A percentile compares a stretch with the other conserved stretches of the same genome.
Conservation (phyloP, 2,329 filamentous ascomycete genomes). For the Ceratocystiopsis sp. region DNA sequence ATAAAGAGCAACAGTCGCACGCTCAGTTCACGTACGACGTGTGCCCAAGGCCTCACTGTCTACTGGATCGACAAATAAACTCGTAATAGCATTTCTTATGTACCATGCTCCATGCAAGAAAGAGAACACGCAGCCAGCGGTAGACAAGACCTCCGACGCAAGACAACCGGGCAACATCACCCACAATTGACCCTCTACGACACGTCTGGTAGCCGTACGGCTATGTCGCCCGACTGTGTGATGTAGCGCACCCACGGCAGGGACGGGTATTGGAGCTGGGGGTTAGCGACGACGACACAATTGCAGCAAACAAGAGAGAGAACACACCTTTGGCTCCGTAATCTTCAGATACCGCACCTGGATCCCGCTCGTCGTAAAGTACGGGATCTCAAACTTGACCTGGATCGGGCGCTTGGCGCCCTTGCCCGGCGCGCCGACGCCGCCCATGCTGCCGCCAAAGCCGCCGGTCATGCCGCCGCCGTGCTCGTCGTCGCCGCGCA, state of each 20-base stretch:
- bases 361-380: constrained; percentile 98
- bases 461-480: constrained; percentile 96
- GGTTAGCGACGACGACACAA: constrained; percentile 1
- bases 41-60: no score
- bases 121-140: no score
- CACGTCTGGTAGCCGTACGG: constrained; percentile 82
- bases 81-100: no score
- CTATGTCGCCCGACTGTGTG: constrained; percentile 93
- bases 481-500: constrained; percentile 87
- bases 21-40: no score
- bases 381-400: constrained; percentile 99
- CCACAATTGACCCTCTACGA: no score
- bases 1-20: no score
- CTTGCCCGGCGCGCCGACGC: constrained; percentile 60
- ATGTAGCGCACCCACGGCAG: constrained; percentile 98
- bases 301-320: neutral
- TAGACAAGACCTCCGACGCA: no score
- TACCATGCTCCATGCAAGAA: no score
- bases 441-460: constrained; percentile 93
- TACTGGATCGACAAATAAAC: no score
- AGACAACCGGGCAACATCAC: no score
- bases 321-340: constrained; percentile 87
- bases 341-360: constrained; percentile 98
- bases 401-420: constrained; percentile 86
- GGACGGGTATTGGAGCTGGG: constrained; percentile 66